Percentiles rank a stretch among this genome's conserved stretches.
These are phyloP conservation scores for Nemania sp. DNA, from an alignment of 2,329 filamentous ascomycete genomes.

Conservation along the genomic window DNA sequence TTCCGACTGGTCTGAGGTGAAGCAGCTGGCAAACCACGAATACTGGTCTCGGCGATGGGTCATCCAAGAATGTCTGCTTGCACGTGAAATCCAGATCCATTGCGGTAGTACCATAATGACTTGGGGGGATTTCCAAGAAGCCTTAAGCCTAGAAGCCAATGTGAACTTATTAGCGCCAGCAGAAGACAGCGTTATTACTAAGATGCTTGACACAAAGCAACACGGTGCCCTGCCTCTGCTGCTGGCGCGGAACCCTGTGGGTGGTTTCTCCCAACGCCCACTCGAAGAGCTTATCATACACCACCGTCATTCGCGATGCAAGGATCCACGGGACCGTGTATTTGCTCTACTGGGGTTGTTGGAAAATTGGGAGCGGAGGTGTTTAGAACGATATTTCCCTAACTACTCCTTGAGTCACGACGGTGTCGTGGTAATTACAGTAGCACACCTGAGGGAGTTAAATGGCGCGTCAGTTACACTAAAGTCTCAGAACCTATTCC, in stretches of 20 bases:
- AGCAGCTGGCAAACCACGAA: constrained; percentile 9
- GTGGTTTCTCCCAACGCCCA: neutral
- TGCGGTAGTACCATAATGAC: neutral
- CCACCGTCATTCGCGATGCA: constrained; percentile 12
- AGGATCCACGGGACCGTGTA: constrained; percentile 21
- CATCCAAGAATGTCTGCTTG: constrained; percentile 22
- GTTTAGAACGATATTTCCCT: neutral
- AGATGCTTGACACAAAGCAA: neutral
- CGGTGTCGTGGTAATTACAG: neutral
- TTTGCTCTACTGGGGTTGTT: constrained; percentile 10
- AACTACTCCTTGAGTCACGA: constrained; percentile 5
- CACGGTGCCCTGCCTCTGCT: constrained; percentile 2
- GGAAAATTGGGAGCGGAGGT: neutral
- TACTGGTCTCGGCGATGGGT: constrained; percentile 25
- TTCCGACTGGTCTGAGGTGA: neutral
- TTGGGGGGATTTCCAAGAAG: constrained; percentile 11
- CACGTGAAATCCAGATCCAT: constrained; percentile 9
- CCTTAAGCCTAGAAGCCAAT: neutral
- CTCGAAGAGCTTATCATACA: constrained; percentile 14
- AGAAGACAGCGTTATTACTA: neutral
- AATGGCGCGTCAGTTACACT: neutral
- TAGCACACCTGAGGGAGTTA: neutral
- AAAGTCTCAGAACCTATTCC: constrained; percentile 5
- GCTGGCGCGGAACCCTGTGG: constrained; percentile 1
- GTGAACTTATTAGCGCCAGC: neutral